Base-by-base conservation (phyloP, 768 basidiomycete species). In the Strobilomyces dryophilus region DNA sequence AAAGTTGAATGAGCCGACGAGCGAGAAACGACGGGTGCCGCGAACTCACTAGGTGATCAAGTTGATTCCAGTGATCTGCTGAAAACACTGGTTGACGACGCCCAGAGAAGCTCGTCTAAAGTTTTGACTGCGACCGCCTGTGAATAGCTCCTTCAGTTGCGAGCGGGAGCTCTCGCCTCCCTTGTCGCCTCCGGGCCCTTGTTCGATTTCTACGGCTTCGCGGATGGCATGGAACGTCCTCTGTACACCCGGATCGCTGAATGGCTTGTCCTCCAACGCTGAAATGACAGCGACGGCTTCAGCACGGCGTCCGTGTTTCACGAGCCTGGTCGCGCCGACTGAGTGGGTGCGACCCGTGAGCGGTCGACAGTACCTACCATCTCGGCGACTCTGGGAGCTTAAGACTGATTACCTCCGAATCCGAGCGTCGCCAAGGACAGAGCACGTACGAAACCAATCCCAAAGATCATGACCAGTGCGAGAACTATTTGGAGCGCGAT, bases 51-150 rank as follows among this genome's bases (percentile, higher is more conserved):
- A 85, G 2, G 81, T 84, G 64, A 86, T 83, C 52, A 85, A 63
- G 62, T 83, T 84, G 66, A 83, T 83, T 8, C 83, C 83, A 6
- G 81, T 79, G 29, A 85, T 83, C 71, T 85, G 84, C 64, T 86
- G 83, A 72, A 84, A 85, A 62, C 81, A 81, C 59, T 86, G 84
- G 44, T 78, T 78, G 44, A 77, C 67, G 20, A 85, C 71, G 3
- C 79, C 85, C 43, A 85, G 62, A 43, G 74, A 64, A 15, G 79
- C 79, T 40, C 84, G 72, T 40, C 82, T 71, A 67, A 85, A 81
- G 66, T 86, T 84, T 63, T 86, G 84, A 20, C 68, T 70, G 26
- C 76, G 78, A 0, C 84, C 83, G 24, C 76, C 70, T 1, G 76
- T 77, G 58, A 84, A 79, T 8, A 86, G 66, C 51, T 83, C 81